Evolutionary conservation across 306 rosid genomes (phyloP).

Genomic region (Morella rubra): DNA sequence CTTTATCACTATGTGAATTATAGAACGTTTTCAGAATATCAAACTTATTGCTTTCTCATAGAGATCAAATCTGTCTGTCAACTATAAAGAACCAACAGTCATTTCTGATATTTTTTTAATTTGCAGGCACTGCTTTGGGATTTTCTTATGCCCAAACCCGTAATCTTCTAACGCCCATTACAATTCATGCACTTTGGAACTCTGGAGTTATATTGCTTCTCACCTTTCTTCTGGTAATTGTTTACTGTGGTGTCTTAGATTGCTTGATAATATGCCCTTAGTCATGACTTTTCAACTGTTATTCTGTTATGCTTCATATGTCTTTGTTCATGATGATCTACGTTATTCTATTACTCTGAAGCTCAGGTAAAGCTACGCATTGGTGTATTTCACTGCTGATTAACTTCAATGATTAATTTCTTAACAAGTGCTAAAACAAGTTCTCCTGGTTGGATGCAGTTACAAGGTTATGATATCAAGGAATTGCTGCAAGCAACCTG

Average conservation of each 20-base stretch:
- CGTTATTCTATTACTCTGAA: no score
- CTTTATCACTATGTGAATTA: neutral
- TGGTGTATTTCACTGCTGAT: neutral
- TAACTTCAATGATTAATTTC: neutral
- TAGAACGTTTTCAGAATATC: neutral
- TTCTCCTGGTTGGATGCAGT: conserved; percentile 44
- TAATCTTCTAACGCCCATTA: conserved; percentile 93
- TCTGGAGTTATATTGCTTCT: conserved; percentile 90
- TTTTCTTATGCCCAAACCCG: conserved; percentile 94
- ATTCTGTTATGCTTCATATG: no score
- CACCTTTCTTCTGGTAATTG: conserved; percentile 76
- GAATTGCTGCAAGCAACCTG: conserved; percentile 82
- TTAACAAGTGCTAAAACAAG: conserved; percentile 18
- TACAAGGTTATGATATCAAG: conserved; percentile 96
- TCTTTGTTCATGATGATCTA: no score
- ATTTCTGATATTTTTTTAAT: conserved; percentile 9
- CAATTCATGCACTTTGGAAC: conserved; percentile 94
- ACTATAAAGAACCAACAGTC: conserved; percentile 12
- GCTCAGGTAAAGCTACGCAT: neutral
- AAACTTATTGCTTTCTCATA: neutral
- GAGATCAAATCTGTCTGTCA: neutral
- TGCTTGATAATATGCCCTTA: neutral
- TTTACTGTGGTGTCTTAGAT: neutral
- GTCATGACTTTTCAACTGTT: no score
- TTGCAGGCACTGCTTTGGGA: conserved; percentile 80